phyloP scores from a whole-genome alignment of 176 grass and related monocot species.

The Oryza meridionalis region DNA sequence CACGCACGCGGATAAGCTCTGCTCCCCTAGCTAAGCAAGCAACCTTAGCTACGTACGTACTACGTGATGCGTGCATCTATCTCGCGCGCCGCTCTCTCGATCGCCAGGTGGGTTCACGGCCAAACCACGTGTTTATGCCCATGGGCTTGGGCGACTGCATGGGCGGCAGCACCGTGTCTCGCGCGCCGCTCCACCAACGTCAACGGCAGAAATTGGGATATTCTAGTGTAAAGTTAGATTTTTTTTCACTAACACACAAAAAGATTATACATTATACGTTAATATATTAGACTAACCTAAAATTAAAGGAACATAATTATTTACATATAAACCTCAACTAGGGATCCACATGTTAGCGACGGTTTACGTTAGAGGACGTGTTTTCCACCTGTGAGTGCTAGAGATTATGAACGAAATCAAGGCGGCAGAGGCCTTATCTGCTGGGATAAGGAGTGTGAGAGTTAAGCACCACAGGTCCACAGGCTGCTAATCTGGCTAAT shows the following conservation, averaged over 20 bases:
- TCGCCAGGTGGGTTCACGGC: slow-evolving; percentile 34
- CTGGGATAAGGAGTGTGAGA: not conserved
- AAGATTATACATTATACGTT: too few species aligned
- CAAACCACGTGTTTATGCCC: slow-evolving; percentile 26
- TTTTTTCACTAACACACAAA: too few species aligned
- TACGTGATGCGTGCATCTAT: not conserved
- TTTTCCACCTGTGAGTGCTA: too few species aligned
- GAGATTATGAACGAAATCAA: not conserved
- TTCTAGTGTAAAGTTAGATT: too few species aligned
- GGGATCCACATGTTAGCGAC: too few species aligned
- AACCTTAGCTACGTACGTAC: not conserved
- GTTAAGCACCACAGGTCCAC: slow-evolving; percentile 32
- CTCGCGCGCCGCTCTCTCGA: not conserved
- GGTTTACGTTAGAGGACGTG: too few species aligned
- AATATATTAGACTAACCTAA: too few species aligned
- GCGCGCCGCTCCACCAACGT: slow-evolving; percentile 12
- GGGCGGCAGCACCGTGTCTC: slow-evolving; percentile 25
- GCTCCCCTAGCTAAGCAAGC: not conserved
- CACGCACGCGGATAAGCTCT: not conserved
- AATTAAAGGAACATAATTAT: too few species aligned
- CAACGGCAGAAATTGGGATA: not conserved
- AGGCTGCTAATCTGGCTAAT: slow-evolving; percentile 34
- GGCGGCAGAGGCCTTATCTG: slow-evolving; percentile 46
- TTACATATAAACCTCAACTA: too few species aligned
- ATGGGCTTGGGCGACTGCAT: slow-evolving; percentile 33